Evolutionary conservation across 192 early-diverging fungal genomes (phyloP).

Genomic region (Entomortierella lignicola): DNA sequence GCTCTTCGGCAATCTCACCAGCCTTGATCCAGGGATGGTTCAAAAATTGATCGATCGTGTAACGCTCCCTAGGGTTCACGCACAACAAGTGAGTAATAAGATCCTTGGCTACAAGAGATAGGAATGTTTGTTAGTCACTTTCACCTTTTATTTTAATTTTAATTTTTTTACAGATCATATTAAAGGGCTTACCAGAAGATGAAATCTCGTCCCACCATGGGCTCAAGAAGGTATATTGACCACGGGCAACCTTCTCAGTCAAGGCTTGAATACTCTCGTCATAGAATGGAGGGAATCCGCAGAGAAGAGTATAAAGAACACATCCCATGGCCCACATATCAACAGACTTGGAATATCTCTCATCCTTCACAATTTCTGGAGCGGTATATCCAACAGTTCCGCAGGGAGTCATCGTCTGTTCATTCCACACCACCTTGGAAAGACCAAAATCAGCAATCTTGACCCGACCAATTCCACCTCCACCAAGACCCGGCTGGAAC

Average conservation of each 20-base stretch:
- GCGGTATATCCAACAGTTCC: constrained; percentile 96
- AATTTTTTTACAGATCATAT: too few species aligned
- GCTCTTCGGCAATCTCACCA: constrained; percentile 18
- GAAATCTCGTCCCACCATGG: constrained; percentile 95
- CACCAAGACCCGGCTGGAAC: constrained; percentile 79
- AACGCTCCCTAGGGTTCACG: constrained; percentile 76
- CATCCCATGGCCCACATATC: constrained; percentile 93
- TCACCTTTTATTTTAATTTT: not conserved
- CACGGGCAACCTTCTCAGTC: constrained; percentile 87
- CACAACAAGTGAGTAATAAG: constrained; percentile 75
- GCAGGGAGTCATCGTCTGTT: constrained; percentile 88
- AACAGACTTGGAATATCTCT: constrained; percentile 82
- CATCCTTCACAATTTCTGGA: constrained; percentile 88
- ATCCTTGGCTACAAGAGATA: constrained; percentile 68
- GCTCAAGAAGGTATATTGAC: constrained; percentile 85
- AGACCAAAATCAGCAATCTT: constrained; percentile 95
- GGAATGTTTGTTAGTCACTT: not conserved
- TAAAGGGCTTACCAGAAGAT: constrained; percentile 55
- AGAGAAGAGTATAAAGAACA: constrained; percentile 87
- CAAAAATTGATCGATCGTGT: constrained; percentile 85
- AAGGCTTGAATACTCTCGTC: constrained; percentile 82
- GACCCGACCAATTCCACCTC: constrained; percentile 84
- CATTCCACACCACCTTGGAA: constrained; percentile 87
- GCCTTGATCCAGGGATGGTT: constrained; percentile 81
- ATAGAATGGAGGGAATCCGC: constrained; percentile 87